phyloP scores from a whole-genome alignment of 2,329 filamentous ascomycete species.

The Neopestalotiopsis rosae region DNA sequence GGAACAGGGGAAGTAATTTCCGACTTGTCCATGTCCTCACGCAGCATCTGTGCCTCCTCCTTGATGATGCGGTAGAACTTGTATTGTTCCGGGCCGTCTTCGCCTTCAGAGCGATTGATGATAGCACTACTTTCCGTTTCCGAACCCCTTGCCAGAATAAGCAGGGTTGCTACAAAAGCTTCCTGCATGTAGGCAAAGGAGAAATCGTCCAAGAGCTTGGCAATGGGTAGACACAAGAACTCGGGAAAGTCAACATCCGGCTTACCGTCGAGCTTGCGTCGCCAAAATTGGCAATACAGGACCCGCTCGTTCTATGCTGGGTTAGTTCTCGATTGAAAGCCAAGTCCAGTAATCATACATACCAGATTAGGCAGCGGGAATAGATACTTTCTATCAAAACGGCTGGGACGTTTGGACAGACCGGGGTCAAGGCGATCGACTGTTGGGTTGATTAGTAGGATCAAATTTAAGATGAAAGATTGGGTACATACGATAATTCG shows the following conservation, averaged over 20 bases:
- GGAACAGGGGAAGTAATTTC: neutral
- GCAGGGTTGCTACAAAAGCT: conserved; percentile 65
- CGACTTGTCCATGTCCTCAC: conserved; percentile 54
- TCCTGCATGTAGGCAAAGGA: conserved; percentile 73
- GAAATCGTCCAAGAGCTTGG: conserved; percentile 63
- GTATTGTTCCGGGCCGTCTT: conserved; percentile 58
- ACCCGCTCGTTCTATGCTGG: conserved; percentile 56
- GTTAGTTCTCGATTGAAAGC: conserved; percentile 25
- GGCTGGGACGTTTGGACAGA: conserved; percentile 65
- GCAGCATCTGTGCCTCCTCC: conserved; percentile 62
- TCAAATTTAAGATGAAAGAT: neutral
- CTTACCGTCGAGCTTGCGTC: conserved; percentile 56
- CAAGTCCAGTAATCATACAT: conserved; percentile 19
- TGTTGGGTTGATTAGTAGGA: neutral
- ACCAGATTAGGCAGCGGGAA: conserved; percentile 47
- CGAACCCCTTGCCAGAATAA: conserved; percentile 35
- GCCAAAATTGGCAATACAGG: conserved; percentile 67
- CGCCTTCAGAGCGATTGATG: conserved; percentile 43
- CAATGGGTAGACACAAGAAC: conserved; percentile 58
- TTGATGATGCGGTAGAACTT: conserved; percentile 52
- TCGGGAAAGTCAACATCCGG: conserved; percentile 63
- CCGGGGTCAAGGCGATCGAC: conserved; percentile 69
- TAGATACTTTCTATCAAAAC: conserved; percentile 69
- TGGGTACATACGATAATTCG: conserved; percentile 51
- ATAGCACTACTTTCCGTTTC: conserved; percentile 26